Conservation (phyloP, 495 filamentous ascomycete genomes). For the Hamigera avellanea region DNA sequence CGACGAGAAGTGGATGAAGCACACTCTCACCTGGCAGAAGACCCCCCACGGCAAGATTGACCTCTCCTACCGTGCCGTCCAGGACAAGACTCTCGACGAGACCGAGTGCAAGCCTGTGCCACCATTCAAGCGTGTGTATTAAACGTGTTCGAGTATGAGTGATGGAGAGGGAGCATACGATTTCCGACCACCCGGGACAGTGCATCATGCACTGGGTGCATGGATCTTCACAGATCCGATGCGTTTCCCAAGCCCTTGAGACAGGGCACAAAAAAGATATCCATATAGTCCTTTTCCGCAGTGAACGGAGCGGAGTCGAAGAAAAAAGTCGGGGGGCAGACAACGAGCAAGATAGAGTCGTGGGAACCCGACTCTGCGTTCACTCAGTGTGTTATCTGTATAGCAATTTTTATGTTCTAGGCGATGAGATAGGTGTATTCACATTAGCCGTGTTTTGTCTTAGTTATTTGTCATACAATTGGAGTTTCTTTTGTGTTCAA, state of each 20-base stretch:
- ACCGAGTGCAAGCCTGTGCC: conserved; percentile 80
- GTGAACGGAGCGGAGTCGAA: too few relatives aligned
- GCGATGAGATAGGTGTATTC: conserved; percentile 35
- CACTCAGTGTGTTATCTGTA: conserved; percentile 20
- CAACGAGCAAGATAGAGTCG: not conserved
- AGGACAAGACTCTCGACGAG: conserved; percentile 71
- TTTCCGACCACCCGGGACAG: too few relatives aligned
- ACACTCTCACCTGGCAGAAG: conserved; percentile 91
- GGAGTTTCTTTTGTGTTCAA: conserved; percentile 14
- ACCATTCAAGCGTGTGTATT: conserved; percentile 80
- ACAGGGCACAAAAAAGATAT: too few relatives aligned
- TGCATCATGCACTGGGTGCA: too few relatives aligned
- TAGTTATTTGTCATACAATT: conserved; percentile 21
- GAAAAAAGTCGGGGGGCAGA: too few relatives aligned
- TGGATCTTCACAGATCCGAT: too few relatives aligned
- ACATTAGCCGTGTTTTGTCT: conserved; percentile 23
- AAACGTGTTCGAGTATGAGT: conserved; percentile 12
- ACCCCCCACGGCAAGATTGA: conserved; percentile 68
- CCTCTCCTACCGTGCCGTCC: conserved; percentile 66
- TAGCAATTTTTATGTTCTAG: conserved; percentile 32
- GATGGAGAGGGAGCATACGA: not conserved
- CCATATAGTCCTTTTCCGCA: too few relatives aligned
- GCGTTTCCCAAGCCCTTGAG: too few relatives aligned
- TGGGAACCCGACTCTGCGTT: conserved; percentile 13
- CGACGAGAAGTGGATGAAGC: conserved; percentile 97